Conservation (phyloP, 306 rosid genomes). For the Prunus mume region DNA sequence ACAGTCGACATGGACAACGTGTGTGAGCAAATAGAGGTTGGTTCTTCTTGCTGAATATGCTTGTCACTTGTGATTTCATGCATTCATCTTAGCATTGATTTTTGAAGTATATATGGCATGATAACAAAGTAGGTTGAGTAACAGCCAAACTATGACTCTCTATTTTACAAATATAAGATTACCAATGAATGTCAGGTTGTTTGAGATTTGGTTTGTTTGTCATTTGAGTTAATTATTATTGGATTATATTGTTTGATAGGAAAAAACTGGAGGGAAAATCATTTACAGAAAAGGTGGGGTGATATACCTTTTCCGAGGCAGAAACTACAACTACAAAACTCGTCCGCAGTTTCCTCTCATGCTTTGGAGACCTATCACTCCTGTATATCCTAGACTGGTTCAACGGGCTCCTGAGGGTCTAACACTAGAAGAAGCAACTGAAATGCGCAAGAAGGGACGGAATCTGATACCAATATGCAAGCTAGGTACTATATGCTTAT, state of each 20-base stretch:
- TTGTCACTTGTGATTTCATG: background rate
- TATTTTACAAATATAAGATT: background rate
- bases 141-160: background rate
- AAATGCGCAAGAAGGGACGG: conserved; percentile 81
- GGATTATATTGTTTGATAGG: conserved; percentile 48
- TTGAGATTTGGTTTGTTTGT: conserved; percentile 2
- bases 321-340: conserved; percentile 83
- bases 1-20: conserved; percentile 85
- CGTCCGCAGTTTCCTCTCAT: conserved; percentile 86
- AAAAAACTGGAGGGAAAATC: conserved; percentile 79
- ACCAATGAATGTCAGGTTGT: background rate
- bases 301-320: conserved; percentile 81
- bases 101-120: background rate
- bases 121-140: background rate
- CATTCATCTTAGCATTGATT: background rate
- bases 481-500: conserved; percentile 52
- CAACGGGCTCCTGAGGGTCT: conserved; percentile 70
- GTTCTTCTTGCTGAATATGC: conserved; percentile 21
- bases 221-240: conserved; percentile 8
- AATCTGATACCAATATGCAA: conserved; percentile 67
- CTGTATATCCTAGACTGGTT: conserved; percentile 80
- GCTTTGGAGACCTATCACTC: conserved; percentile 91
- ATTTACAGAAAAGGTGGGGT: conserved; percentile 66
- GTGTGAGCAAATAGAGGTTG: conserved; percentile 78
- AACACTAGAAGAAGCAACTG: conserved; percentile 57